Conservation (phyloP, 2,329 filamentous ascomycete species). For the Phyllosticta paracitricarpa region DNA sequence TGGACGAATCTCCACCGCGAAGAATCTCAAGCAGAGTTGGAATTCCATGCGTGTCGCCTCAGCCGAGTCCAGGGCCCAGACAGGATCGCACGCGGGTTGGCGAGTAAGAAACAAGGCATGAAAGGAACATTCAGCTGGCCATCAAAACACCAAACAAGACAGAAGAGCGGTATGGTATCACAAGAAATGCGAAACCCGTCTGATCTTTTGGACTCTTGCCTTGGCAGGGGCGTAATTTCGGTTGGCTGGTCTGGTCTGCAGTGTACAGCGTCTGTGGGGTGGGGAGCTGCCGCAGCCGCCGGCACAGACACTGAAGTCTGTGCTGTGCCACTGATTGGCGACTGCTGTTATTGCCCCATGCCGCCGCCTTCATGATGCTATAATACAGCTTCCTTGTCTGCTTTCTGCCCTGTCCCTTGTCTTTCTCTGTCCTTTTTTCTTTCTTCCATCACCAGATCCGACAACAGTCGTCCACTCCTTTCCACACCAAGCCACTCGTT, state of each 20-base stretch:
- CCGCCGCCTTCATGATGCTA: not conserved
- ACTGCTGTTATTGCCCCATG: not conserved
- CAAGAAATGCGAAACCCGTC: not conserved
- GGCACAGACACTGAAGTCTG: not conserved
- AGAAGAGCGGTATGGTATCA: not conserved
- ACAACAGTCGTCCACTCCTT: constrained; percentile 6
- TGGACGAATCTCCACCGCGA: constrained; percentile 5
- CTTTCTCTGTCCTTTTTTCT: not conserved
- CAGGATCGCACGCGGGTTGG: too few relatives aligned
- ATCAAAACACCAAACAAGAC: too few relatives aligned
- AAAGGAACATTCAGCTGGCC: too few relatives aligned
- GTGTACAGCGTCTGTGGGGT: not conserved
- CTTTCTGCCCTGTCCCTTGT: not conserved
- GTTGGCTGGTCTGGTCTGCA: not conserved
- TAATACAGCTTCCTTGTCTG: not conserved
- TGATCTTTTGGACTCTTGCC: not conserved
- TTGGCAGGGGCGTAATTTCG: constrained; percentile 10
- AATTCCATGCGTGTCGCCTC: too few relatives aligned
- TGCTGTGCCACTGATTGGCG: not conserved
- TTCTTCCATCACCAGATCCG: constrained; percentile 2
- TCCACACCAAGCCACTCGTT: constrained; percentile 1
- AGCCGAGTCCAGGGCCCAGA: too few relatives aligned
- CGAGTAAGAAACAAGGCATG: too few relatives aligned
- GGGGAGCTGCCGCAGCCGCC: not conserved
- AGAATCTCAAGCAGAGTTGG: not conserved